Conservation (phyloP, 257 asterid species). For the Capsicum rhomboideum region DNA sequence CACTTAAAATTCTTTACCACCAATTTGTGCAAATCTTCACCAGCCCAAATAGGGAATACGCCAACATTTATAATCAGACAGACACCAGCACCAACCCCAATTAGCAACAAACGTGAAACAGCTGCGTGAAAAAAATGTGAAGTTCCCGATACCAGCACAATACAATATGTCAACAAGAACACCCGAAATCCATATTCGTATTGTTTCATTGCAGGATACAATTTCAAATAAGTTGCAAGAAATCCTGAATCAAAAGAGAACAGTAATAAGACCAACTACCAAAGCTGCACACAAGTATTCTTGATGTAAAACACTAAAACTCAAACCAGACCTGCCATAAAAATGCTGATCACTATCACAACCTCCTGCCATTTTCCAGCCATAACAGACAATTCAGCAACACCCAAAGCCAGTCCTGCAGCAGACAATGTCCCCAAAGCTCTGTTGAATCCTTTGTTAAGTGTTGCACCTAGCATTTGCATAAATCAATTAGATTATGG, state of each 20-base stretch:
- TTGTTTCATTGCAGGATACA: conserved; percentile 80
- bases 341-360: conserved; percentile 61
- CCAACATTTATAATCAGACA: conserved; percentile 60
- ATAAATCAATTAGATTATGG: not conserved
- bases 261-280: not conserved
- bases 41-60: conserved; percentile 88
- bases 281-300: not conserved
- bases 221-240: conserved; percentile 61
- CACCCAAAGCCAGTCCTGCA: conserved; percentile 34
- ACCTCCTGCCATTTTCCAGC: conserved; percentile 60
- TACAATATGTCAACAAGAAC: conserved; percentile 78
- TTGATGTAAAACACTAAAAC: not conserved
- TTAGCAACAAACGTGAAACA: conserved; percentile 57
- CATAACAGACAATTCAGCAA: conserved; percentile 31
- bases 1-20: conserved; percentile 71
- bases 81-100: conserved; percentile 72
- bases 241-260: conserved; percentile 13
- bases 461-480: conserved; percentile 31
- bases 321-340: conserved; percentile 46
- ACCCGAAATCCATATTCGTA: conserved; percentile 92
- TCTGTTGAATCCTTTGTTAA: conserved; percentile 41
- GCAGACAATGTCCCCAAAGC: conserved; percentile 47
- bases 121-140: conserved; percentile 62
- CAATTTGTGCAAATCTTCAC: conserved; percentile 88
- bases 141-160: conserved; percentile 73